Evolutionary conservation across 768 basidiomycete species (phyloP).

Genomic region (Trametes punicea): DNA sequence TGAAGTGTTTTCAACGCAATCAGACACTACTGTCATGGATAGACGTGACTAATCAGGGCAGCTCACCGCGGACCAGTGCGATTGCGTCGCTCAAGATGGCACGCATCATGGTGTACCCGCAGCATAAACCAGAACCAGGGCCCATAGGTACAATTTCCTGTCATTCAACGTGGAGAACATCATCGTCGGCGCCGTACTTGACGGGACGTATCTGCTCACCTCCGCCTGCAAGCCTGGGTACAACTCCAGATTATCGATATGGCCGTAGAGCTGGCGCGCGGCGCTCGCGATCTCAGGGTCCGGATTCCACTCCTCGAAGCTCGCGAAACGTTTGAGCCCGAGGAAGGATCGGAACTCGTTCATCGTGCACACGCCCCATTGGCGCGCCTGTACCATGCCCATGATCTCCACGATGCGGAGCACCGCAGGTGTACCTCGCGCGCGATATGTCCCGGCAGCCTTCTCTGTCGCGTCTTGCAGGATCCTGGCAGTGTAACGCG

Average conservation of each 20-base stretch:
- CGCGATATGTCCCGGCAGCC: conserved; percentile 46
- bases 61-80: conserved; percentile 50
- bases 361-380: conserved; percentile 48
- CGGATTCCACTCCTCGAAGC: conserved; percentile 73
- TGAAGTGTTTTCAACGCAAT: neutral
- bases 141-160: conserved; percentile 33
- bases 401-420: conserved; percentile 53
- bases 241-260: conserved; percentile 79
- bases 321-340: conserved; percentile 60
- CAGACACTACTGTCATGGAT: neutral
- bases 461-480: conserved; percentile 44
- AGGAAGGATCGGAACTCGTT: conserved; percentile 75
- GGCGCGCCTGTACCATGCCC: conserved; percentile 50
- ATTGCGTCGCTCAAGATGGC: conserved; percentile 84
- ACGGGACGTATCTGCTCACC: conserved; percentile 10
- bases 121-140: conserved; percentile 74
- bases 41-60: neutral
- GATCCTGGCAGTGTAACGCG: conserved; percentile 22
- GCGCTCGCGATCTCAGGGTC: conserved; percentile 51
- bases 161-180: neutral
- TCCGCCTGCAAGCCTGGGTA: conserved; percentile 44
- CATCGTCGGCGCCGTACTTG: neutral
- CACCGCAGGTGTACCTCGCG: conserved; percentile 44
- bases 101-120: conserved; percentile 79
- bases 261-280: conserved; percentile 62